A percentile compares a stretch with the other conserved stretches of the same genome.
Evolutionary conservation across 345 rosid genomes (phyloP).

Genomic region (Populus simonii): DNA sequence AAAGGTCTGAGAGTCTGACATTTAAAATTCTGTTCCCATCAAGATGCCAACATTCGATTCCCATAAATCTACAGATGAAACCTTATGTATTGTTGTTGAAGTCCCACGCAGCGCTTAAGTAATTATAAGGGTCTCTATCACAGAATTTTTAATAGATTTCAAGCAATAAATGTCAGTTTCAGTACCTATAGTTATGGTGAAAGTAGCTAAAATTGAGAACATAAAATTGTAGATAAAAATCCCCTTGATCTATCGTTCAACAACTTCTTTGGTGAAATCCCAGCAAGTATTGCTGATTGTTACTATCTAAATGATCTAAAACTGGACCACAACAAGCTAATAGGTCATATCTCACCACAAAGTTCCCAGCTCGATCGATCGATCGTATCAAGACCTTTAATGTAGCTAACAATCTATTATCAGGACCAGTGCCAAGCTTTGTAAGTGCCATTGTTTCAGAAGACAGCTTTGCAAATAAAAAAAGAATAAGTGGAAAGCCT

Average conservation of each 20-base stretch:
- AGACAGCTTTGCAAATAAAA: constrained; percentile 20
- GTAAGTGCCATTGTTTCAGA: not conserved
- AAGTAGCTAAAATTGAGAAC: not conserved
- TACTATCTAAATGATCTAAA: constrained; percentile 16
- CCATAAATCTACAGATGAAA: constrained; percentile 60
- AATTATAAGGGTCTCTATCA: constrained; percentile 53
- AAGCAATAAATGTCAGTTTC: constrained; percentile 52
- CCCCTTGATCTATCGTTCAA: constrained; percentile 27
- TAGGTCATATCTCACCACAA: constrained; percentile 21
- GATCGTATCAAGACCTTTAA: constrained; percentile 16
- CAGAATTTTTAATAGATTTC: constrained; percentile 34
- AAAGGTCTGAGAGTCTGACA: constrained; percentile 35
- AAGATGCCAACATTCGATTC: constrained; percentile 89
- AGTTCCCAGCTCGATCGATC: not conserved
- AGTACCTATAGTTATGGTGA: constrained; percentile 20
- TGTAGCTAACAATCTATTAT: constrained; percentile 23
- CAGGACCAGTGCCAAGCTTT: constrained; percentile 24
- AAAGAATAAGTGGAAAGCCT: constrained; percentile 21
- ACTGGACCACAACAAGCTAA: constrained; percentile 19
- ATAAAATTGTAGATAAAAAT: not conserved
- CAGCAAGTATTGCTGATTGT: constrained; percentile 13
- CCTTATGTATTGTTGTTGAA: constrained; percentile 57
- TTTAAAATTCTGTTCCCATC: constrained; percentile 75
- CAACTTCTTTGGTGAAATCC: constrained; percentile 34
- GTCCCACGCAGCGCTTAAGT: constrained; percentile 50